Conservation (phyloP, 768 basidiomycete genomes). For the Suillus variegatus region DNA sequence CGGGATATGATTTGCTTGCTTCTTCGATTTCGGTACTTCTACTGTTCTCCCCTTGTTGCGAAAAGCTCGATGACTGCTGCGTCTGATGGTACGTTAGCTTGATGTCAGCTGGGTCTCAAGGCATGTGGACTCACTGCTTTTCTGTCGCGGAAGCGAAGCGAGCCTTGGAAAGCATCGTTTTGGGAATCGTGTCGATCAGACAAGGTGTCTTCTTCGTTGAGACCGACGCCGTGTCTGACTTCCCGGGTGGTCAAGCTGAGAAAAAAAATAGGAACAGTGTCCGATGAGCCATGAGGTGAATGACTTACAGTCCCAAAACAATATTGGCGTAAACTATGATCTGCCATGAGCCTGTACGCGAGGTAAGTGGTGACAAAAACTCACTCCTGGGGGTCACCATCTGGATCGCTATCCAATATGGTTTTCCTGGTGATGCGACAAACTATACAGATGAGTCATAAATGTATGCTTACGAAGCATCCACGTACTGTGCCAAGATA, state of each 20-base stretch:
- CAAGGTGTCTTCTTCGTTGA: constrained; percentile 27
- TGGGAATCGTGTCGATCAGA: constrained; percentile 7
- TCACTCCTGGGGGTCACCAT: constrained; percentile 28
- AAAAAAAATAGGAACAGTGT: background rate
- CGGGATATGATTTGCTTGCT: constrained; percentile 17
- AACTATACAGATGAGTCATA: constrained; percentile 21
- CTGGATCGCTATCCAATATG: constrained; percentile 28
- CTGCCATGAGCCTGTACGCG: background rate
- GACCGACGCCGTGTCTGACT: constrained; percentile 17
- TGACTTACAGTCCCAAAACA: constrained; percentile 26
- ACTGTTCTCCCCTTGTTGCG: constrained; percentile 8
- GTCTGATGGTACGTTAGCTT: constrained; percentile 12
- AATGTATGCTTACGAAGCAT: background rate
- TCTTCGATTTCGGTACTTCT: constrained; percentile 14
- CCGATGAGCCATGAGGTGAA: background rate
- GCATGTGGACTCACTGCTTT: constrained; percentile 19
- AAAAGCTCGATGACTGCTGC: constrained; percentile 17
- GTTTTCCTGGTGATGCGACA: constrained; percentile 21
- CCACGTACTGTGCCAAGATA: constrained; percentile 24
- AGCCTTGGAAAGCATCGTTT: constrained; percentile 1
- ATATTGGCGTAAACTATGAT: constrained; percentile 30
- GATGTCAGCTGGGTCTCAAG: background rate
- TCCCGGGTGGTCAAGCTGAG: constrained; percentile 30
- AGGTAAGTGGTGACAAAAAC: background rate
- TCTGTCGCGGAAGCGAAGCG: constrained; percentile 16